phyloP scores from a whole-genome alignment of 1,284 basidiomycete genomes.

The Cerrena zonata region DNA sequence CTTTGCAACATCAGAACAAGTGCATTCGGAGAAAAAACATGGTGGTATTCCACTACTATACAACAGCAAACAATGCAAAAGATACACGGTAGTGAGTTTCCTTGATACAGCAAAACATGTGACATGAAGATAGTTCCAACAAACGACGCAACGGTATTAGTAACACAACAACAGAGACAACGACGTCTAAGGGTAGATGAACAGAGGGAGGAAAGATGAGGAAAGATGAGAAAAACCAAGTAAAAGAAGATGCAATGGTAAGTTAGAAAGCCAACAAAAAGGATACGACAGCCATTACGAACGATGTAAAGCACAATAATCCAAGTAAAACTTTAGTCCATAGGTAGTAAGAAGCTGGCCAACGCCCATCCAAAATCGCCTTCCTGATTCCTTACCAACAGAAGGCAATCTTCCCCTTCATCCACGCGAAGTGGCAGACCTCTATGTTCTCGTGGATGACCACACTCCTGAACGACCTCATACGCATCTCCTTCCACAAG shows the following conservation, averaged over 20 bases:
- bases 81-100: not conserved
- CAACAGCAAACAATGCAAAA: not conserved
- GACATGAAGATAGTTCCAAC: not conserved
- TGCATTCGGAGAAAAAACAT: no score
- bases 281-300: no score
- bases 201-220: not conserved
- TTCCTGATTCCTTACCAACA: constrained; percentile 49
- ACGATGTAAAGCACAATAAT: not conserved
- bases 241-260: not conserved
- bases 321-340: constrained; percentile 28
- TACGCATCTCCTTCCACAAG: constrained; percentile 55
- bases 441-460: constrained; percentile 65
- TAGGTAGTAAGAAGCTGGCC: constrained; percentile 70
- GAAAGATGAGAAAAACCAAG: not conserved
- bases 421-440: constrained; percentile 71
- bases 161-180: not conserved
- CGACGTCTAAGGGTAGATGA: not conserved
- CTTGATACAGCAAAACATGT: not conserved
- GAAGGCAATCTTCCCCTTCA: constrained; percentile 73
- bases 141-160: not conserved
- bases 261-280: not conserved
- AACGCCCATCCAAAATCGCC: constrained; percentile 70
- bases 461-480: constrained; percentile 66
- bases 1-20: no score
- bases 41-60: not conserved